Evolutionary conservation across 164 flowering plant genomes (phyloP).

Genomic region (Kingdonia uniflora): DNA sequence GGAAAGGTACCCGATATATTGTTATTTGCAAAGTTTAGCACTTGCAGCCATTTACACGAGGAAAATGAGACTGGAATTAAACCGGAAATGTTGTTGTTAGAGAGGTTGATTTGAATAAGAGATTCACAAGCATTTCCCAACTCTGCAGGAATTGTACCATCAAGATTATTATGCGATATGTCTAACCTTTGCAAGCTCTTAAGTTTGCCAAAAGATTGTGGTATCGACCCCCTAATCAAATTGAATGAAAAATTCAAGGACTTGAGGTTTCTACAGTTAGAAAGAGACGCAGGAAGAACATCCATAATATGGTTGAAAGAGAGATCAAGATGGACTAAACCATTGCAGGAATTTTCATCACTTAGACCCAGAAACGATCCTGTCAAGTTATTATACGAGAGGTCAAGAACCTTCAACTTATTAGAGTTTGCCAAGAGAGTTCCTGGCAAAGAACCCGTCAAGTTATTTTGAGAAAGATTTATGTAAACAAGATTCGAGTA

Average conservation of each 20-base stretch:
- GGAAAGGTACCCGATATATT: conserved; percentile 66
- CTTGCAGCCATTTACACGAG: conserved; percentile 49
- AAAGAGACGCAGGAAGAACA: conserved; percentile 37
- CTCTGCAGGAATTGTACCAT: conserved; percentile 54
- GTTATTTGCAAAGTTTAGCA: conserved; percentile 59
- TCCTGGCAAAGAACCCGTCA: conserved; percentile 46
- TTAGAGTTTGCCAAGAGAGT: conserved; percentile 27
- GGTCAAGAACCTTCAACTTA: conserved; percentile 53
- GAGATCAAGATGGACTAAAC: conserved; percentile 47
- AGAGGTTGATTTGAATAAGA: conserved; percentile 39
- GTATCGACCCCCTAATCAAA: conserved; percentile 42
- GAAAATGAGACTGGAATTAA: conserved; percentile 44
- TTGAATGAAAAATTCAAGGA: conserved; percentile 41
- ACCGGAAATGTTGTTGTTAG: conserved; percentile 62
- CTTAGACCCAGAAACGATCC: conserved; percentile 41
- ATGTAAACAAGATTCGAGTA: conserved; percentile 39
- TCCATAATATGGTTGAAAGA: conserved; percentile 46
- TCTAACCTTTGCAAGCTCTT: conserved; percentile 49
- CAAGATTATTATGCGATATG: conserved; percentile 53
- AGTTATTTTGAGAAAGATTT: conserved; percentile 52
- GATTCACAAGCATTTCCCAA: conserved; percentile 51
- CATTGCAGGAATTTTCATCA: conserved; percentile 32
- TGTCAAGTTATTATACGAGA: conserved; percentile 64
- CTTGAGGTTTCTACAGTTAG: conserved; percentile 48
- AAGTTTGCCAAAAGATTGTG: conserved; percentile 32